Percentiles rank a stretch among this genome's conserved stretches.
These are phyloP conservation scores for Botryotinia globosa DNA, from an alignment of 2,329 filamentous ascomycete genomes.

Conservation along the genomic window DNA sequence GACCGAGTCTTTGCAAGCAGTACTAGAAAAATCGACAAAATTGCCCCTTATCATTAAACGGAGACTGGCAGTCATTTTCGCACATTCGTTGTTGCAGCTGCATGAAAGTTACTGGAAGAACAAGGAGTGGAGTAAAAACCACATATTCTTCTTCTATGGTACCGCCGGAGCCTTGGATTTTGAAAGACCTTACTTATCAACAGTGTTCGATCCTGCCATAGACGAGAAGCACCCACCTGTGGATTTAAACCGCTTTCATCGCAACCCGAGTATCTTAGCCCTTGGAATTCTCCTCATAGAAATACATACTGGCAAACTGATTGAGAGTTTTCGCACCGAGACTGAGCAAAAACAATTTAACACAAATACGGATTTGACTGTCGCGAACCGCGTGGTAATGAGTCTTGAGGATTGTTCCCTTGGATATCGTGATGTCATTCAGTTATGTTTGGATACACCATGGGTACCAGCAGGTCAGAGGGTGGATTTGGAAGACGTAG, in stretches of 20 bases:
- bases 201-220: not conserved
- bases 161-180: not conserved
- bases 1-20: not conserved
- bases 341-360: not conserved
- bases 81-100: not conserved
- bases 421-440: conserved; percentile 12
- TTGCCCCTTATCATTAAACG: not conserved
- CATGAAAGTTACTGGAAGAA: conserved; percentile 12
- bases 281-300: conserved; percentile 4
- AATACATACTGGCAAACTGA: not conserved
- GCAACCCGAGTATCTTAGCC: not conserved
- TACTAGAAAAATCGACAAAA: not conserved
- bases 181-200: not conserved
- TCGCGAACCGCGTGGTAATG: not conserved
- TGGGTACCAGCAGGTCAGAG: conserved; percentile 9
- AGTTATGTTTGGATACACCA: conserved; percentile 1
- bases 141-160: conserved; percentile 6
- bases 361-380: conserved; percentile 2
- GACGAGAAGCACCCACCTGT: not conserved
- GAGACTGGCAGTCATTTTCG: conserved; percentile 1
- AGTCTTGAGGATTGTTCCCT: conserved; percentile 1
- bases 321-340: not conserved
- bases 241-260: not conserved
- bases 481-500: not conserved
- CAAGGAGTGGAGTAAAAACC: not conserved